Conservation (phyloP, 2,329 filamentous ascomycete genomes). For the Ophiocordyceps robertsii region DNA sequence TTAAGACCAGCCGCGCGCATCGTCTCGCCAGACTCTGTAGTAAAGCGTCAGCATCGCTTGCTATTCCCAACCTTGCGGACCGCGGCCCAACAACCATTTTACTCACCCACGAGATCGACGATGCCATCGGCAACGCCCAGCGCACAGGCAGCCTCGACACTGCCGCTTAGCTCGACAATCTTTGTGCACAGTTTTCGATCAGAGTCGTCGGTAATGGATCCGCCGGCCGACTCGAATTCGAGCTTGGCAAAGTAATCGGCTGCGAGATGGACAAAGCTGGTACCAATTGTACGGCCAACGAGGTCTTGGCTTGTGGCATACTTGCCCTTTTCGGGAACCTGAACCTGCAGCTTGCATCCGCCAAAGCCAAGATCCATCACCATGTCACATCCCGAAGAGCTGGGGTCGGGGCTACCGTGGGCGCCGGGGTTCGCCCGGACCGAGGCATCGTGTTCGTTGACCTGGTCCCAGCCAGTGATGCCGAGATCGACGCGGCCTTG, state of each 20-base stretch:
- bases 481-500: conserved; percentile 88
- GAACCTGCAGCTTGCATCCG: conserved; percentile 86
- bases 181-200: conserved; percentile 58
- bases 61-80: no score
- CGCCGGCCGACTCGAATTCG: conserved; percentile 40
- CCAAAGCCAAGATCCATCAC: conserved; percentile 88
- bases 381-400: conserved; percentile 58
- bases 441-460: conserved; percentile 72
- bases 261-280: conserved; percentile 81
- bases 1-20: conserved; percentile 93
- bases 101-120: conserved; percentile 87
- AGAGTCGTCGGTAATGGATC: conserved; percentile 20
- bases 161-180: conserved; percentile 88
- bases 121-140: conserved; percentile 93
- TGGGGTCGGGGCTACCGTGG: conserved; percentile 30
- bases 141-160: conserved; percentile 93
- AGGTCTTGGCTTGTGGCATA: conserved; percentile 61
- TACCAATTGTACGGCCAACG: conserved; percentile 85
- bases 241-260: conserved; percentile 72
- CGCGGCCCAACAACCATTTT: no score
- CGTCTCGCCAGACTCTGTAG: conserved; percentile 83
- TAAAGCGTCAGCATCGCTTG: conserved; percentile 1
- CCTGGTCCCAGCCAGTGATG: conserved; percentile 88
- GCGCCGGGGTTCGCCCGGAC: conserved; percentile 35
- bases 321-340: conserved; percentile 76